phyloP scores from a whole-genome alignment of 345 rosid species.

The Pistacia vera region DNA sequence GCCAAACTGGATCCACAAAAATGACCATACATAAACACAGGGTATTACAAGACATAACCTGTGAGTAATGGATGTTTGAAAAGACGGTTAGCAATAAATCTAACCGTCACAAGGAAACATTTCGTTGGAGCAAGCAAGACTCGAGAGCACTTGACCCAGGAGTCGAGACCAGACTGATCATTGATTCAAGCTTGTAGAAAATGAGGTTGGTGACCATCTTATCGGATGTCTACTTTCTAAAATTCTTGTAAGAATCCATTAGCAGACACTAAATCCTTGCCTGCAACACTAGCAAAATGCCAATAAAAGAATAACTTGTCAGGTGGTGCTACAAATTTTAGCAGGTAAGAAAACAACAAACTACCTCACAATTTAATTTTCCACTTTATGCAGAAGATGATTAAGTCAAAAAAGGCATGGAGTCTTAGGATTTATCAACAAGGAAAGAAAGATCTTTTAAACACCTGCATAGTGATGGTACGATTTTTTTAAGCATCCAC shows the following conservation, averaged over 20 bases:
- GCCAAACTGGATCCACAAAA: constrained; percentile 13
- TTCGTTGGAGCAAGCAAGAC: constrained; percentile 10
- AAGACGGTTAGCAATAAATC: constrained; percentile 20
- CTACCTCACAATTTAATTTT: not conserved
- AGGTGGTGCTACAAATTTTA: not conserved
- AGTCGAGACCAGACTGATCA: not conserved
- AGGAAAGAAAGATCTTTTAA: not conserved
- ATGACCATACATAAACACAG: constrained; percentile 21
- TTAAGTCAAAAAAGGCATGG: not conserved
- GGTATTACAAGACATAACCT: constrained; percentile 21
- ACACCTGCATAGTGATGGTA: not conserved
- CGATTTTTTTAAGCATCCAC: not conserved
- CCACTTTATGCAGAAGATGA: not conserved
- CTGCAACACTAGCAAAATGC: constrained; percentile 15
- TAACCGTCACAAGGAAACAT: constrained; percentile 23
- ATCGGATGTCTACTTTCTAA: constrained; percentile 1
- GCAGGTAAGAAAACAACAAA: not conserved
- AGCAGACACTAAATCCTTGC: constrained; percentile 11
- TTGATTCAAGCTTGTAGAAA: constrained; percentile 2
- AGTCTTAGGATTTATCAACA: not conserved
- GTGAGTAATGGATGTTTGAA: constrained; percentile 15
- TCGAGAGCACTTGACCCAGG: not conserved
- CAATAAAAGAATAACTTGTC: not conserved
- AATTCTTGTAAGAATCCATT: not conserved
- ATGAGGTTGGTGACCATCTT: constrained; percentile 13